Conservation (phyloP, 2,329 filamentous ascomycete species). For the Leptodontidium sp. region DNA sequence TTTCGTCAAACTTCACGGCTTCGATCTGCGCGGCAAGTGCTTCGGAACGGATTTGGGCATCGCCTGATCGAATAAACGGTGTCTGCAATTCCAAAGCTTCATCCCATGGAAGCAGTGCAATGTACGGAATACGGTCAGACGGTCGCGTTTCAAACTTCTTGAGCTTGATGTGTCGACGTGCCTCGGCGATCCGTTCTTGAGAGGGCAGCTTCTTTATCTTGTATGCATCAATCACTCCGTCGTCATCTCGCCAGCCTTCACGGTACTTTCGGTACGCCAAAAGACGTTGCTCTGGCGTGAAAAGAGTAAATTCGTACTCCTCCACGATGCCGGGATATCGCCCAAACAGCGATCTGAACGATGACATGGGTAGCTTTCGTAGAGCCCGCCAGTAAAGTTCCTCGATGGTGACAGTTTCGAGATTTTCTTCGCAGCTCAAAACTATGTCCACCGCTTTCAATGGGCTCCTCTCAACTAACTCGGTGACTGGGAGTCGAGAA, state of each 20-base stretch:
- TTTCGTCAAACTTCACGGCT: conserved; percentile 24
- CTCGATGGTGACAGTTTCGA: neutral
- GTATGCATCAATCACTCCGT: conserved; percentile 12
- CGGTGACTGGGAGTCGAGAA: conserved; percentile 10
- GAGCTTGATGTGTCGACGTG: conserved; percentile 27
- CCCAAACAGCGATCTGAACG: conserved; percentile 18
- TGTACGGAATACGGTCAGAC: conserved; percentile 24
- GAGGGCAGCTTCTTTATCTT: conserved; percentile 17
- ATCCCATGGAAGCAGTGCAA: conserved; percentile 29
- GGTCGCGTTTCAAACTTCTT: conserved; percentile 22
- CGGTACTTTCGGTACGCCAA: conserved; percentile 13
- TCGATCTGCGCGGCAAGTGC: conserved; percentile 25
- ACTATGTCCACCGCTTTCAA: conserved; percentile 20
- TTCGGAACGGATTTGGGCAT: conserved; percentile 19
- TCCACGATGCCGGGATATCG: conserved; percentile 47
- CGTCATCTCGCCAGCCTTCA: conserved; percentile 20
- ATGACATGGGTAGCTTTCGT: conserved; percentile 12
- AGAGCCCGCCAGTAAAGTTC: conserved; percentile 12
- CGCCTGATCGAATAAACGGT: conserved; percentile 26
- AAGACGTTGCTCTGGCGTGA: conserved; percentile 55
- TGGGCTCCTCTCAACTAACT: conserved; percentile 15
- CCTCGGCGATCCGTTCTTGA: conserved; percentile 22
- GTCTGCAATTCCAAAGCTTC: conserved; percentile 28
- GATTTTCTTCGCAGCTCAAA: conserved; percentile 15
- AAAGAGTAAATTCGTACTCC: conserved; percentile 55